phyloP scores from a whole-genome alignment of 805 yeast species.

The Barnettozyma californica region DNA sequence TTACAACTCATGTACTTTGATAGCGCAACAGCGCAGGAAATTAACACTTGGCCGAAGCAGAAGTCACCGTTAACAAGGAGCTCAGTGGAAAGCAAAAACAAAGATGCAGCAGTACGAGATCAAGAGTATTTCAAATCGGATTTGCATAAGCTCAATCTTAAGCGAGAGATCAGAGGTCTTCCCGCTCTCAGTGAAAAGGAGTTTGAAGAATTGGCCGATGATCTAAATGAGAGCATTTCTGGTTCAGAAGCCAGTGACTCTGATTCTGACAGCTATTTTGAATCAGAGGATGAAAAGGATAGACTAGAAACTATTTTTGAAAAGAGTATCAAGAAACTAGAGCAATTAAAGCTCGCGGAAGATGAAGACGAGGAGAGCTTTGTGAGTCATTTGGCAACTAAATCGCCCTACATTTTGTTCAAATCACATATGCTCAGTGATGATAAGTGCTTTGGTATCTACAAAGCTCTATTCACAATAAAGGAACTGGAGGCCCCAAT shows the following conservation, averaged over 20 bases:
- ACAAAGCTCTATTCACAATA: conserved; percentile 54
- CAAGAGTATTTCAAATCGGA: conserved; percentile 53
- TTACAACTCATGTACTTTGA: conserved; percentile 54
- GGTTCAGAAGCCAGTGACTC: conserved; percentile 43
- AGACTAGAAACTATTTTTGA: conserved; percentile 19
- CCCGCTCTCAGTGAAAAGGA: conserved; percentile 47
- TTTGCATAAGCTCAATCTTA: conserved; percentile 52
- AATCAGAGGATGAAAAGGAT: conserved; percentile 13
- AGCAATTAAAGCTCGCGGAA: conserved; percentile 12
- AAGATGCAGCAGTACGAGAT: conserved; percentile 12
- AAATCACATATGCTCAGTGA: conserved; percentile 41
- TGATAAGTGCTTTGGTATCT: conserved; percentile 55
- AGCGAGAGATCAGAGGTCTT: conserved; percentile 43
- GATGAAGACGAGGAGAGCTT: conserved; percentile 25
- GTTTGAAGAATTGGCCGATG: conserved; percentile 50
- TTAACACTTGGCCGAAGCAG: conserved; percentile 12
- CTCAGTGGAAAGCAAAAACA: neutral
- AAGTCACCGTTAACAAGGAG: conserved; percentile 1
- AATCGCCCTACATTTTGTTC: conserved; percentile 64
- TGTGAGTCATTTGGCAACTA: conserved; percentile 55
- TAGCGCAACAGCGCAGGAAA: conserved; percentile 37
- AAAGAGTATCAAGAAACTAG: conserved; percentile 17
- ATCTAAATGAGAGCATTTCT: conserved; percentile 52
- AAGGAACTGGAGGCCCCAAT: conserved; percentile 44
- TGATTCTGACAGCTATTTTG: conserved; percentile 23